Conservation (phyloP, 352 stramenopile genomes). For the Blastocystis sp. region DNA sequence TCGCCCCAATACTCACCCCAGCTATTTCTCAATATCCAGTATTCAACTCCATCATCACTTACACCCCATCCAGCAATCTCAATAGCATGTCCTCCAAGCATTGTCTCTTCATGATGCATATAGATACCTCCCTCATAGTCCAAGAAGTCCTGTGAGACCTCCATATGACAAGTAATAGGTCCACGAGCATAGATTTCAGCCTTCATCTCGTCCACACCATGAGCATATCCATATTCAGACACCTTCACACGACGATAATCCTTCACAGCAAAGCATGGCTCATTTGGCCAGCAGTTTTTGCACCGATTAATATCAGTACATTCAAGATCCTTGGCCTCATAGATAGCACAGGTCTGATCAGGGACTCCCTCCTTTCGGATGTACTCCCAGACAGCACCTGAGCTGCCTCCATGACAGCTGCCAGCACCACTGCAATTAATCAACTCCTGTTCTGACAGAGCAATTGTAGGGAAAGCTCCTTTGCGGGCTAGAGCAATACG, state of each 20-base stretch:
- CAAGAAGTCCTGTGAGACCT: conserved; percentile 78
- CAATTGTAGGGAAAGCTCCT: conserved; percentile 74
- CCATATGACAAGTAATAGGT: conserved; percentile 82
- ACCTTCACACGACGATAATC: conserved; percentile 84
- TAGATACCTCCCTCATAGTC: conserved; percentile 80
- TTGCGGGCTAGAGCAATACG: conserved; percentile 71
- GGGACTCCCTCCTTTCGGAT: conserved; percentile 85
- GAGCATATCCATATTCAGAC: conserved; percentile 82
- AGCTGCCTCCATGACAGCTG: conserved; percentile 85
- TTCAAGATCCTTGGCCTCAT: conserved; percentile 82
- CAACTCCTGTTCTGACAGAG: conserved; percentile 80
- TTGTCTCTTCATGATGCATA: conserved; percentile 76
- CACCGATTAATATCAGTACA: conserved; percentile 80
- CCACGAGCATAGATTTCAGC: conserved; percentile 85
- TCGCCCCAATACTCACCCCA: conserved; percentile 87
- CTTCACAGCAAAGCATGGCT: conserved; percentile 78
- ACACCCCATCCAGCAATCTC: conserved; percentile 82
- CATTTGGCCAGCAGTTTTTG: conserved; percentile 68
- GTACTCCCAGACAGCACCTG: conserved; percentile 82
- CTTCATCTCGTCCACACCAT: conserved; percentile 82
- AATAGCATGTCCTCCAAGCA: conserved; percentile 83
- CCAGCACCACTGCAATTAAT: conserved; percentile 81
- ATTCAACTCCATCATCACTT: conserved; percentile 79
- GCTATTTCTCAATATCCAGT: conserved; percentile 86
- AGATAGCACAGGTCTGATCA: conserved; percentile 89